Conservation (phyloP, 805 yeast species). For the Ascoidea rubescens region DNA sequence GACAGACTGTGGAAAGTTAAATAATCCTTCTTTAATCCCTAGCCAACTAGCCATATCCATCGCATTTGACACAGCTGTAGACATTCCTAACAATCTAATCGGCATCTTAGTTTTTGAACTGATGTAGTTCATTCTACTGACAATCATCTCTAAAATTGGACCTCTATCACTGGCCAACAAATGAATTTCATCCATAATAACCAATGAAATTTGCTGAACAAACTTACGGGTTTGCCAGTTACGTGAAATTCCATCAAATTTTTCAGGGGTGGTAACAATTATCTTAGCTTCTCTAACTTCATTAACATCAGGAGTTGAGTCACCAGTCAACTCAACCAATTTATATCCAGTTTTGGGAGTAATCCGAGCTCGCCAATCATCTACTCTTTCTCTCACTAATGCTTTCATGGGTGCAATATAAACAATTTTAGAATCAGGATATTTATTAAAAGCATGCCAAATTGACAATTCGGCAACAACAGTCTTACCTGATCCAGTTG, state of each 20-base stretch:
- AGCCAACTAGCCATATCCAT: constrained; percentile 80
- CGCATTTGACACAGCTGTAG: constrained; percentile 80
- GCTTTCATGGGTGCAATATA: constrained; percentile 90
- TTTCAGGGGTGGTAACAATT: constrained; percentile 74
- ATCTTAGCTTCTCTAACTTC: constrained; percentile 60
- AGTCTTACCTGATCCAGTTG: constrained; percentile 98
- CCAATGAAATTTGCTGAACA: constrained; percentile 60
- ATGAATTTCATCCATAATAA: constrained; percentile 80
- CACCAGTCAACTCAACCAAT: constrained; percentile 74
- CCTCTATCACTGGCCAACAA: constrained; percentile 77
- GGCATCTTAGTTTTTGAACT: constrained; percentile 45
- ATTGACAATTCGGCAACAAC: constrained; percentile 94
- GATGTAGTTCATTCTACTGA: constrained; percentile 71
- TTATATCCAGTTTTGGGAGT: constrained; percentile 29
- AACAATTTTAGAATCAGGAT: constrained; percentile 68
- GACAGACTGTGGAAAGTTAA: constrained; percentile 70
- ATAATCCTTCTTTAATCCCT: constrained; percentile 53
- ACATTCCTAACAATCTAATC: constrained; percentile 59
- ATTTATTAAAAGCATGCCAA: constrained; percentile 86
- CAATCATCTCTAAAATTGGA: constrained; percentile 78
- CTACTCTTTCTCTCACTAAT: constrained; percentile 69
- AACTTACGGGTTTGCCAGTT: constrained; percentile 71
- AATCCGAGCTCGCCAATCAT: constrained; percentile 57
- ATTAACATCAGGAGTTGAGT: constrained; percentile 57
- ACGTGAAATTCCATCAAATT: constrained; percentile 79